Conservation (phyloP, 139 green algal species). For the Chlamydomonas schloesseri region DNA sequence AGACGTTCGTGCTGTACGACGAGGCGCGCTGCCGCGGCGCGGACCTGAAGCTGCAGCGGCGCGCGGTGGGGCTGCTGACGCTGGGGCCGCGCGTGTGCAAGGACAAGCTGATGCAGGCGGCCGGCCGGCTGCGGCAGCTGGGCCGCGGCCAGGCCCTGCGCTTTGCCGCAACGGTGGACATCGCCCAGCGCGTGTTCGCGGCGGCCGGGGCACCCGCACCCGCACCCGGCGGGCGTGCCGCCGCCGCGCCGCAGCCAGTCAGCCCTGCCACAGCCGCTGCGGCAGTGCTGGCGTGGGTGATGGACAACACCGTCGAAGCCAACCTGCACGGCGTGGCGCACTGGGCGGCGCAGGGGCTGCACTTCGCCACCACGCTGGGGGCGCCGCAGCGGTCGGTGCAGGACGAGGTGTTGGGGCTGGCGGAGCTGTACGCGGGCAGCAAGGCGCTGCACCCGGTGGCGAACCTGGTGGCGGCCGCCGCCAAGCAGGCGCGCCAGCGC, state of each 20-base stretch:
- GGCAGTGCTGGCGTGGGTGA: slow-evolving; percentile 63
- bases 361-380: slow-evolving; percentile 47
- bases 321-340: slow-evolving; percentile 44
- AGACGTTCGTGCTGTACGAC: slow-evolving; percentile 66
- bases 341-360: slow-evolving; percentile 56
- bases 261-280: background rate
- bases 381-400: slow-evolving; percentile 48
- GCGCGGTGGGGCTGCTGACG: slow-evolving; percentile 71
- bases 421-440: slow-evolving; percentile 33
- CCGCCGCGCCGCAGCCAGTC: too few species aligned
- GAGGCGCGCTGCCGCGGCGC: slow-evolving; percentile 67
- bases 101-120: slow-evolving; percentile 76
- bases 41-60: slow-evolving; percentile 56
- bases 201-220: too few species aligned
- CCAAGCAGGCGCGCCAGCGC: background rate
- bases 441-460: background rate
- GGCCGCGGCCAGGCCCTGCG: slow-evolving; percentile 56
- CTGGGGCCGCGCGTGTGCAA: slow-evolving; percentile 64
- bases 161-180: slow-evolving; percentile 21
- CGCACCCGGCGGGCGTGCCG: too few species aligned
- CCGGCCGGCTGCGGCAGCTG: slow-evolving; percentile 53
- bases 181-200: too few species aligned
- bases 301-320: slow-evolving; percentile 65
- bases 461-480: background rate
- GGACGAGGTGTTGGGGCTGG: slow-evolving; percentile 54